These are phyloP conservation scores for Penicillium sp. DNA, from an alignment of 2,329 filamentous ascomycete species.

Conservation along the genomic window DNA sequence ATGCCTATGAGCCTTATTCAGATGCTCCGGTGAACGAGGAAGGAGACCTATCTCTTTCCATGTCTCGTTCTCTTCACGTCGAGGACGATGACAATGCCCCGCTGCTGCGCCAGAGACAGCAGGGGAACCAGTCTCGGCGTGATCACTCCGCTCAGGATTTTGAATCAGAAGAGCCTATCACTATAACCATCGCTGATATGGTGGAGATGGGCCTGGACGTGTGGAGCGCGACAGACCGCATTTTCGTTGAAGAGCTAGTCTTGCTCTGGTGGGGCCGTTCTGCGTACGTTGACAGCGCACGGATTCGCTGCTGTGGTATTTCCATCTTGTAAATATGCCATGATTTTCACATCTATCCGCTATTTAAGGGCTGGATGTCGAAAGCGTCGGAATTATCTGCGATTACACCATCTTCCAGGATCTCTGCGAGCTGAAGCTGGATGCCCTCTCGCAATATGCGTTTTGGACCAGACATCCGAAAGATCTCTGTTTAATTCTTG, in stretches of 20 bases:
- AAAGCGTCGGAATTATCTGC: background rate
- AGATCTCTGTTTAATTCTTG: background rate
- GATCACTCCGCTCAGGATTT: conserved; percentile 1
- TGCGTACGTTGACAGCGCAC: conserved; percentile 43
- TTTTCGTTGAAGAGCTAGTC: conserved; percentile 48
- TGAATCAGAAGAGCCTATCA: conserved; percentile 28
- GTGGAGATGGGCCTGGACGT: conserved; percentile 49
- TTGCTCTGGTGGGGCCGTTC: conserved; percentile 46
- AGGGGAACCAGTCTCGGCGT: conserved; percentile 3
- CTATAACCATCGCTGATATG: conserved; percentile 46
- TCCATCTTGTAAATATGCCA: conserved; percentile 37
- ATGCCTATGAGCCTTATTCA: conserved; percentile 16
- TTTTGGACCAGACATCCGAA: background rate
- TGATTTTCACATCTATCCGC: background rate
- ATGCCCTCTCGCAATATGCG: background rate
- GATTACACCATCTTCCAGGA: background rate
- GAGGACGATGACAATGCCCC: conserved; percentile 30
- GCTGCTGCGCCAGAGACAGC: conserved; percentile 22
- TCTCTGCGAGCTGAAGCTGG: background rate
- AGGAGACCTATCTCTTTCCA: conserved; percentile 20
- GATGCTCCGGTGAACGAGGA: conserved; percentile 26
- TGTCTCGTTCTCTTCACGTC: conserved; percentile 24
- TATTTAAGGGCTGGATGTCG: background rate
- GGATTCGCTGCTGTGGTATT: conserved; percentile 49
- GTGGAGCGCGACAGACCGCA: conserved; percentile 48